Evolutionary conservation across 75 land plant genomes (phyloP).

Genomic region (Picea glauca): DNA sequence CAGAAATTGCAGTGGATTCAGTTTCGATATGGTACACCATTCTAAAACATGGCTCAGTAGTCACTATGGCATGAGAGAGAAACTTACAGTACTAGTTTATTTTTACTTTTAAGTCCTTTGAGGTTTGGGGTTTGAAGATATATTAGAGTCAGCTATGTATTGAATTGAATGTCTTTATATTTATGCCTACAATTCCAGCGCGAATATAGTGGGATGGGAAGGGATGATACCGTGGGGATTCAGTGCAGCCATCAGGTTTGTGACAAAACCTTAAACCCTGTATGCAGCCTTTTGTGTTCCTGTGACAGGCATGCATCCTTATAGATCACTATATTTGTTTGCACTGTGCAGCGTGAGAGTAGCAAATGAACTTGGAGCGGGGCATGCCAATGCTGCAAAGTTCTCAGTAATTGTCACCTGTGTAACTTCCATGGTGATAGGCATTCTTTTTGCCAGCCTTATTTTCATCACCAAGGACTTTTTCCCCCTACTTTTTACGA

Average conservation of each 20-base stretch:
- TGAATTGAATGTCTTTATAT: not conserved
- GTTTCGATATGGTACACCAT: too few relatives aligned
- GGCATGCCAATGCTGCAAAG: constrained; percentile 29
- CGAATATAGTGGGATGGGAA: constrained; percentile 17
- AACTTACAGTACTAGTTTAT: too few relatives aligned
- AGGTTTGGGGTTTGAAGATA: too few relatives aligned
- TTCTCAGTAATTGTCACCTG: constrained; percentile 22
- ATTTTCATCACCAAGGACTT: constrained; percentile 12
- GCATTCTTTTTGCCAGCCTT: constrained; percentile 11
- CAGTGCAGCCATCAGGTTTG: constrained; percentile 65
- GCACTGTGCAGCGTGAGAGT: constrained; percentile 27
- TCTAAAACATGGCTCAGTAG: too few relatives aligned
- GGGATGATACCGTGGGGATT: constrained; percentile 50
- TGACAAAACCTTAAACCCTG: not conserved
- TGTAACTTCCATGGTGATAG: constrained; percentile 24
- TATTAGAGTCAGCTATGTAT: too few relatives aligned
- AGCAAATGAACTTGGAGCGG: constrained; percentile 60
- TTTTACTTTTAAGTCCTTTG: too few relatives aligned
- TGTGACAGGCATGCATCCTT: too few relatives aligned
- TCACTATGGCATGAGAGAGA: too few relatives aligned
- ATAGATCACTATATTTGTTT: too few relatives aligned
- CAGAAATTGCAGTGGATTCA: too few relatives aligned
- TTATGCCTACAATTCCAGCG: constrained; percentile 11
- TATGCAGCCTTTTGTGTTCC: not conserved
- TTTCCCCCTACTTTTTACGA: constrained; percentile 25